Evolutionary conservation across 2,329 filamentous ascomycete species (phyloP).

Genomic region (Trichoderma sp.): DNA sequence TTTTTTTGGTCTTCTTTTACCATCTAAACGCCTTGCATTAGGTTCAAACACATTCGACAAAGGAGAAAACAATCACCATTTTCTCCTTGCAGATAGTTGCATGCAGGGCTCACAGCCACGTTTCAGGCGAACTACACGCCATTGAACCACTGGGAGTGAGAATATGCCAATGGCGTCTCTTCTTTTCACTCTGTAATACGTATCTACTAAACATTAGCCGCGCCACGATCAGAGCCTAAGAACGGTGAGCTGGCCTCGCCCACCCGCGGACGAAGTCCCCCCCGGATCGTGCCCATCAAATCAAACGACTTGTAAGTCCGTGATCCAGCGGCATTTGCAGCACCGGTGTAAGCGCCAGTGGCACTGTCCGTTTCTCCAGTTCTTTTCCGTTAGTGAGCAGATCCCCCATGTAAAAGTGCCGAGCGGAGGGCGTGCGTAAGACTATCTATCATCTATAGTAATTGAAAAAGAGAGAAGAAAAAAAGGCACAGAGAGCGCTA

Average conservation of each 20-base stretch:
- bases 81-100: no score
- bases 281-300: not conserved
- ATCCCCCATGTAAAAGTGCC: not conserved
- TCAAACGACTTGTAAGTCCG: not conserved
- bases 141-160: not conserved
- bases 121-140: not conserved
- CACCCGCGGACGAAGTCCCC: not conserved
- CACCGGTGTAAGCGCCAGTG: not conserved
- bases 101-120: not conserved
- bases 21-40: constrained; percentile 16
- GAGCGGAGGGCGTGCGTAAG: not conserved
- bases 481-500: not conserved
- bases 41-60: not conserved
- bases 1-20: not conserved
- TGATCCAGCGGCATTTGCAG: not conserved
- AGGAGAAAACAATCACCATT: no score
- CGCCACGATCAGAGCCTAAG: not conserved
- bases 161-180: not conserved
- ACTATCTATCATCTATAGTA: not conserved
- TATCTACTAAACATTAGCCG: not conserved
- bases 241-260: not conserved
- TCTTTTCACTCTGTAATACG: not conserved
- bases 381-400: not conserved
- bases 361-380: not conserved
- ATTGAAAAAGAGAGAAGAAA: no score